Base-by-base conservation (phyloP, 495 filamentous ascomycete genomes). In the Penicillium tannophilum region DNA sequence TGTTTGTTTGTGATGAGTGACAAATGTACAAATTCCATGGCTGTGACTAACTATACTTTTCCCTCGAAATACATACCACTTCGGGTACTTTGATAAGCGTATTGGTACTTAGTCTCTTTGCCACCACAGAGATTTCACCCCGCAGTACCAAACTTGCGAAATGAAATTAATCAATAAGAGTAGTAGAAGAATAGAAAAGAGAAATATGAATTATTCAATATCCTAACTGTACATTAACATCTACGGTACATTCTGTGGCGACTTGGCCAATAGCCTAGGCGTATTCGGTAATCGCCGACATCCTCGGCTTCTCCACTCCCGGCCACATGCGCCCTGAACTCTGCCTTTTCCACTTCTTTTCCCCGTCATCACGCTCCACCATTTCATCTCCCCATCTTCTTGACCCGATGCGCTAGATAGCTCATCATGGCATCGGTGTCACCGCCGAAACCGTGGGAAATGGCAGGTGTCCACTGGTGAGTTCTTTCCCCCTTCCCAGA, bases 401-500 rank as follows among this genome's bases (percentile, higher is more conserved):
- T 47, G 52, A 23, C 67, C 68, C 62, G 59, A 79, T 77, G 73
- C 72, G 46, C 24, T 52, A 71, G 58, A 53, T 63, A 68, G 60
- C 54, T 60, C 54, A 67, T 60, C 61, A 80, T 80, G 77, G 77
- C 77, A 69, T 74, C 78, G 79, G 84, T 86, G 62, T 93, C 93
- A 76, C 93, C 93, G 64, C 93, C 93, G 36, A 98, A 98, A 76
- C 93, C 93, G 19, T 98, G 93, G 93, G 93, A 98, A 85, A 55
- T 28, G 28, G 82, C 84, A 56, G 88, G 90, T 71, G 84, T 84
- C 82, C 58, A 76, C 84, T 64, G 72, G 82, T 78, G 79, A 86
- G 69, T 72, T 42, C 28, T 23, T 23, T 23, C 20, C 20, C 24
- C 55, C 55, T 43, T 39, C 52, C 44, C 45, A 20, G 12, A 28